Conservation (phyloP, 371 early-diverging fungal species). For the Actinomortierella ambigua region DNA sequence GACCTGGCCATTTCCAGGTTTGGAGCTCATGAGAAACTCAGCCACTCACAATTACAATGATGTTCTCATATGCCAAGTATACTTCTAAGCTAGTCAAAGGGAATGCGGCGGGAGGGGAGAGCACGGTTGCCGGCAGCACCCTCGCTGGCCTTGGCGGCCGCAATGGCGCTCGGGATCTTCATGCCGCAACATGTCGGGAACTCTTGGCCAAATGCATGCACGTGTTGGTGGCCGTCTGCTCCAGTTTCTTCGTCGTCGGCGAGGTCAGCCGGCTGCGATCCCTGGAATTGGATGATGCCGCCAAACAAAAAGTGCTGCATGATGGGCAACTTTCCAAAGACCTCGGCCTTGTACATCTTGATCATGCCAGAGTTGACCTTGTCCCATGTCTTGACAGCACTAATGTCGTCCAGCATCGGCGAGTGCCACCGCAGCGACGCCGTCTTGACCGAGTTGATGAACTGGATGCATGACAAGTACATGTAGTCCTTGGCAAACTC, state of each 20-base stretch:
- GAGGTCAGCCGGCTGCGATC: conserved; percentile 43
- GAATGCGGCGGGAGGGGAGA: conserved; percentile 29
- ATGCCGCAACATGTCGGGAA: conserved; percentile 95
- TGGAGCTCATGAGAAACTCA: no score
- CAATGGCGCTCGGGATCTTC: conserved; percentile 92
- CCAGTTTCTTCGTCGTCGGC: conserved; percentile 56
- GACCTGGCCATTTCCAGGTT: no score
- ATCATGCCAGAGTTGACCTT: conserved; percentile 96
- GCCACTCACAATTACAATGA: no score
- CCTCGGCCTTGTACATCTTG: conserved; percentile 98
- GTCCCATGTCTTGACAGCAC: conserved; percentile 88
- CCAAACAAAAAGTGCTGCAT: conserved; percentile 99
- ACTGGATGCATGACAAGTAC: conserved; percentile 92
- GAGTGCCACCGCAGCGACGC: conserved; percentile 84
- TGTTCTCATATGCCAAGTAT: no score
- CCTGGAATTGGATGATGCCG: conserved; percentile 62
- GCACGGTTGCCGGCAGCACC: conserved; percentile 25
- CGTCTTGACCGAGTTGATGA: conserved; percentile 77
- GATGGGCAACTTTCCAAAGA: conserved; percentile 94
- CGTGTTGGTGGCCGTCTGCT: conserved; percentile 68
- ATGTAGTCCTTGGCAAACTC: conserved; percentile 87
- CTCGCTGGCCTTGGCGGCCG: conserved; percentile 65
- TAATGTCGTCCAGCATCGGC: conserved; percentile 97
- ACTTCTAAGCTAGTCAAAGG: conserved; percentile 23
- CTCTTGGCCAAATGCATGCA: conserved; percentile 93